Base-by-base conservation (phyloP, 352 stramenopile genomes). In the Pseudoperonospora humuli region DNA sequence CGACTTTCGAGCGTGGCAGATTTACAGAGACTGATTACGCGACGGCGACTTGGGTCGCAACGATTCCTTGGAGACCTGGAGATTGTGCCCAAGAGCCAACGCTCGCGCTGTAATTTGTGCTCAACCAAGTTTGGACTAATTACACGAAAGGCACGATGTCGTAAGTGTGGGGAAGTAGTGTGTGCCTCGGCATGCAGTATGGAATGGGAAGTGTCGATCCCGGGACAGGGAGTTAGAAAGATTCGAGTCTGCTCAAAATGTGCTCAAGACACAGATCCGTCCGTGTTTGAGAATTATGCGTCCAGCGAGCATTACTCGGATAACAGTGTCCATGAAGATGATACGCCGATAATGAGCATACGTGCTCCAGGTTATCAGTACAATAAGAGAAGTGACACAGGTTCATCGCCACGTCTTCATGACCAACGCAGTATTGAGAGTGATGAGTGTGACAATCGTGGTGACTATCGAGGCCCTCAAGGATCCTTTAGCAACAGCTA, bases 161-260 rank as follows among this genome's bases (percentile, higher is more conserved):
- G 74, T 45, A 80, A 75, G 46, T 89, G 76, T 37, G 76, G 76
- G 14, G 71, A 89, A 65, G 76, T 89, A 18, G 68, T 86, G 13
- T 89, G 76, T 40, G 31, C 58, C 7, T 68, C 67, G 15, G 14
- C 59, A 13, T 88, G 76, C 45, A 79, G 61, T 28, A 73, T 63
- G n/a, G 57, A 68, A 14, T 85, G 59, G 59, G 65, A 77, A 27
- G 60, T 87, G 11, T 51, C 57, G 21, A 61, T 82, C 21, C 45
- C 71, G 3, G 71, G 64, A 11, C 47, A 63, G 11, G 75, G 71
- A 11, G 40, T 57, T 32, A 57, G 71, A 35, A 71, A 74, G 49
- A 62, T 86, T 7, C 75, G 75, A 11, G 71, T 86, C 32, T 86
- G 75, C 50, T 58, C 62, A 24, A 70, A 66, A 14, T 86, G 75